A percentile compares a stretch with the other conserved stretches of the same genome.
phyloP scores from a whole-genome alignment of 2,329 filamentous ascomycete genomes.

The Cadophora malorum region DNA sequence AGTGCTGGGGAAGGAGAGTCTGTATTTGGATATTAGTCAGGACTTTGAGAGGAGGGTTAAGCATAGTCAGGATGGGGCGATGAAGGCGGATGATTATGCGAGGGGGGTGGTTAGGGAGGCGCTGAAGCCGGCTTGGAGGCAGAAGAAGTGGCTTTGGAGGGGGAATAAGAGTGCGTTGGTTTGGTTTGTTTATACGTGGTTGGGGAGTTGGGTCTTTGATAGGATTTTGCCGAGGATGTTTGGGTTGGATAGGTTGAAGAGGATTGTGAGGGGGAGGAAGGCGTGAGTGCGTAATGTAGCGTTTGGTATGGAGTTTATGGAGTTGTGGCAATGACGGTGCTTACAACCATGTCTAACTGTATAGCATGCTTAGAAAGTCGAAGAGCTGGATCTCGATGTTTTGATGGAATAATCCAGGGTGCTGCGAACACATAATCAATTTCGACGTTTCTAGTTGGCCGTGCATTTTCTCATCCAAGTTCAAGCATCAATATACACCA shows the following conservation, averaged over 20 bases:
- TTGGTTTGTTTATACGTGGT: constrained; percentile 35
- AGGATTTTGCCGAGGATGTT: constrained; percentile 39
- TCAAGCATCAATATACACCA: too few relatives aligned
- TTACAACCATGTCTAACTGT: background rate
- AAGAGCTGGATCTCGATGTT: background rate
- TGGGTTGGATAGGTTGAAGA: constrained; percentile 35
- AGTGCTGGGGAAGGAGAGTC: constrained; percentile 27
- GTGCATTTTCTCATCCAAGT: too few relatives aligned
- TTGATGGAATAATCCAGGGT: background rate
- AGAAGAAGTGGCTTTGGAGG: constrained; percentile 39
- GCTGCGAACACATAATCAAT: background rate
- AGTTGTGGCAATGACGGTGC: background rate
- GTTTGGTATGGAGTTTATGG: background rate
- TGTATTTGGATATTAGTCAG: constrained; percentile 37
- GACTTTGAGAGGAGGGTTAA: constrained; percentile 34
- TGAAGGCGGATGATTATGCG: constrained; percentile 38
- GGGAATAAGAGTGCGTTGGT: constrained; percentile 34
- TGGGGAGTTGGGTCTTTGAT: constrained; percentile 40
- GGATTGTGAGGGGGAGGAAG: constrained; percentile 28
- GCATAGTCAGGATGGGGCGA: constrained; percentile 40
- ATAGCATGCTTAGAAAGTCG: background rate
- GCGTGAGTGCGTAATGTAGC: background rate
- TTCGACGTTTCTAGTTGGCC: background rate
- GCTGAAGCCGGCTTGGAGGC: constrained; percentile 28
- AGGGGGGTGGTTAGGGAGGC: constrained; percentile 39